phyloP scores from a whole-genome alignment of 305 asterid species.

The Euphrasia arctica region DNA sequence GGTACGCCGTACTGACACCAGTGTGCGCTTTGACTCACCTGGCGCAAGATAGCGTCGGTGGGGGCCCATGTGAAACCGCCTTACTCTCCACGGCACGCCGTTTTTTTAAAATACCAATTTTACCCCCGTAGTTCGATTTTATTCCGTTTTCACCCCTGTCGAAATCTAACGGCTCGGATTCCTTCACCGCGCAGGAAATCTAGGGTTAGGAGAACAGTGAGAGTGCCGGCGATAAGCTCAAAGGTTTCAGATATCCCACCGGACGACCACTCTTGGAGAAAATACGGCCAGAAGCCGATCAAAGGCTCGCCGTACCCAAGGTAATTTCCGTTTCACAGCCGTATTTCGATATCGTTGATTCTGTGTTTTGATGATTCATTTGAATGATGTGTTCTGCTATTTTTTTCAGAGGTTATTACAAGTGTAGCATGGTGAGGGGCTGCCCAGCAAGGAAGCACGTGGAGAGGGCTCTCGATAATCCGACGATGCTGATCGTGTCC shows the following conservation, averaged over 20 bases:
- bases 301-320: constrained; percentile 84
- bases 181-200: constrained; percentile 49
- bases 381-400: neutral
- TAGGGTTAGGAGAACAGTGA: constrained; percentile 41
- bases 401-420: constrained; percentile 64
- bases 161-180: constrained; percentile 3
- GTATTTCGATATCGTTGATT: too few species aligned
- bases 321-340: constrained; percentile 35
- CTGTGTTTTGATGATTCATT: neutral
- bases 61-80: too few species aligned
- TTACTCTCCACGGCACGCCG: too few species aligned
- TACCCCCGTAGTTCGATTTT: constrained; percentile 3
- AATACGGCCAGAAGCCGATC: constrained; percentile 84
- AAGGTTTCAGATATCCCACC: constrained; percentile 70
- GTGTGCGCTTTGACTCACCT: too few species aligned
- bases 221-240: constrained; percentile 75
- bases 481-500: constrained; percentile 64
- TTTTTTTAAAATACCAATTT: constrained; percentile 4
- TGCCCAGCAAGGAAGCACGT: constrained; percentile 89
- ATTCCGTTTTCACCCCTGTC: too few species aligned
- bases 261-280: constrained; percentile 76
- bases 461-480: constrained; percentile 82
- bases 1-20: constrained; percentile 26
- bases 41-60: too few species aligned
- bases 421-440: constrained; percentile 62